These are phyloP conservation scores for Penicillium sp. DNA, from an alignment of 2,329 filamentous ascomycete species.

Conservation along the genomic window DNA sequence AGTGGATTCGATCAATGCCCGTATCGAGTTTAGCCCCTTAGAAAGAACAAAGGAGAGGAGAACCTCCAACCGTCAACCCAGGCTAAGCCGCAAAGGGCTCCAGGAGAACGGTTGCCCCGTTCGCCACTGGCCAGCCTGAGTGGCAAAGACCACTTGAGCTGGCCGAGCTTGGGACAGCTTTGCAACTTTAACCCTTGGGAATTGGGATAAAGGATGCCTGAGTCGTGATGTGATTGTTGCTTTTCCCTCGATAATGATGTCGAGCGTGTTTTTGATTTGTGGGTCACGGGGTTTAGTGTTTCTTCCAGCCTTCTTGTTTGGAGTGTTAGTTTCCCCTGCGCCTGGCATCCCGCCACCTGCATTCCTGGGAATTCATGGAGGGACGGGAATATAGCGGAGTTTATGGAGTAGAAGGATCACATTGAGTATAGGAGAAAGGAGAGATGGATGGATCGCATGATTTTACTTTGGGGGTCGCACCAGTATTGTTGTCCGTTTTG, in stretches of 20 bases:
- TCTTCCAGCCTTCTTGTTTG: neutral
- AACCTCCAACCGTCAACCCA: no score
- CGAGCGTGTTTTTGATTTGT: slow-evolving; percentile 23
- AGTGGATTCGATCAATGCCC: neutral
- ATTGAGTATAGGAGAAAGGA: neutral
- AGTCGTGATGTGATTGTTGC: slow-evolving; percentile 2
- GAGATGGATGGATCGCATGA: neutral
- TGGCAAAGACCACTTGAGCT: slow-evolving; percentile 3
- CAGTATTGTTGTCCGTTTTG: neutral
- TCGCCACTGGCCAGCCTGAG: slow-evolving; percentile 4
- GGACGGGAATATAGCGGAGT: neutral
- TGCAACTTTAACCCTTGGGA: no score
- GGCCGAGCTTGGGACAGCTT: neutral
- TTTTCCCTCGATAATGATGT: slow-evolving; percentile 18
- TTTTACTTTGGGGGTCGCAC: neutral
- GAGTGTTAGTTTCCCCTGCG: neutral
- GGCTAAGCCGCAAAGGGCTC: no score
- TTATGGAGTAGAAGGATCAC: no score
- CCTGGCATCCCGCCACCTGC: slow-evolving; percentile 20
- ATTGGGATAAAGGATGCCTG: no score
- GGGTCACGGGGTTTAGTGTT: slow-evolving; percentile 12
- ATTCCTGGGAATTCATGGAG: slow-evolving; percentile 1
- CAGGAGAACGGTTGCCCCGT: neutral
- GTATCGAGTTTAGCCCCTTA: neutral
- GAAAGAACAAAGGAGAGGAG: neutral